phyloP scores from a whole-genome alignment of 306 rosid genomes.

The Pterocarpus santalinus region DNA sequence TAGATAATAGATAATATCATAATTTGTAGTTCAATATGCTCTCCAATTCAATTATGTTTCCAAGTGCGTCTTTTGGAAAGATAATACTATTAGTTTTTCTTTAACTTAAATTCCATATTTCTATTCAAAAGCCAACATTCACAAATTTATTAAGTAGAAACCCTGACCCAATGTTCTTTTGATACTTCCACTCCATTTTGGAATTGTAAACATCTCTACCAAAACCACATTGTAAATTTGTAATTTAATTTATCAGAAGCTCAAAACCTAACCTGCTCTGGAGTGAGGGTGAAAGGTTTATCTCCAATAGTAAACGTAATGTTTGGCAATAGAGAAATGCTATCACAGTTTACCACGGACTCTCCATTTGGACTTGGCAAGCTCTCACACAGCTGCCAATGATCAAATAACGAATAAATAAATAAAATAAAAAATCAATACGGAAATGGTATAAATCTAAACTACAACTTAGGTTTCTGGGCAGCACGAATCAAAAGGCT shows the following conservation, averaged over 20 bases:
- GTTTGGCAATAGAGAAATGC: constrained; percentile 71
- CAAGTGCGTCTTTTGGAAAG: neutral
- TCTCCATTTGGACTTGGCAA: constrained; percentile 89
- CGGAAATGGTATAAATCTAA: neutral
- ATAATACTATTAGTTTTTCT: neutral
- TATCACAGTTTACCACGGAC: constrained; percentile 64
- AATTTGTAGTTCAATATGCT: neutral
- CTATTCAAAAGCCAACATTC: constrained; percentile 19
- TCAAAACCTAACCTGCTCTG: constrained; percentile 72
- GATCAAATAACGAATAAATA: constrained; percentile 19
- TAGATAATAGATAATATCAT: constrained; percentile 19
- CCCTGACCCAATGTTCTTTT: constrained; percentile 7
- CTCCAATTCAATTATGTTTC: neutral
- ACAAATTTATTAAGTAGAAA: neutral
- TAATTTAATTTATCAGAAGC: neutral
- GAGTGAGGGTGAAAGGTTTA: constrained; percentile 69
- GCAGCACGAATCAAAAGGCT: constrained; percentile 29
- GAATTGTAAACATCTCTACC: neutral
- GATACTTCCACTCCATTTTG: neutral
- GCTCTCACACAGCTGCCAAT: constrained; percentile 74
- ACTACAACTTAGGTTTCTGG: constrained; percentile 14
- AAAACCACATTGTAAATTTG: constrained; percentile 6
- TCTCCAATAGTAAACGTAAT: constrained; percentile 76
- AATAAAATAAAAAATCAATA: neutral
- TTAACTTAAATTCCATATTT: constrained; percentile 7